Evolutionary conservation across 495 filamentous ascomycete genomes (phyloP).

Genomic region (Saxophila tyrrhenica): DNA sequence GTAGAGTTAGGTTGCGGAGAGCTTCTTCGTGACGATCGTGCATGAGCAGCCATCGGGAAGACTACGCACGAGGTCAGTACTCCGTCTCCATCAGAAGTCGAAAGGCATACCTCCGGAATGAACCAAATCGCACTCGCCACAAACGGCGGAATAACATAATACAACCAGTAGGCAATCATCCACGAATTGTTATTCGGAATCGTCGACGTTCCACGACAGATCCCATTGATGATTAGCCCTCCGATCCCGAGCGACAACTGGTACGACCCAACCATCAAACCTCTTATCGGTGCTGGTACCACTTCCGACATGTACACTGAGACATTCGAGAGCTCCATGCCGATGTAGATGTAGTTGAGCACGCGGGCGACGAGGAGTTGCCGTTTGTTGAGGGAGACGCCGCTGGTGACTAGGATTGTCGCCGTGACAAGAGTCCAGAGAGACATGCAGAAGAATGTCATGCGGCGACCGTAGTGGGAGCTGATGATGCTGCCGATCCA

Average conservation of each 20-base stretch:
- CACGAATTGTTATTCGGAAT: slow-evolving; percentile 1
- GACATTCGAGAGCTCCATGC: neutral
- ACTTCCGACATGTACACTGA: neutral
- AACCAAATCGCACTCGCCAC: neutral
- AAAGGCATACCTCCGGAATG: neutral
- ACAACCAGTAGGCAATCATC: neutral
- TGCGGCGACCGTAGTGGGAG: neutral
- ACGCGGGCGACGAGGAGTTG: slow-evolving; percentile 2
- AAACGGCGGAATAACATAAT: neutral
- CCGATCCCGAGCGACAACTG: neutral
- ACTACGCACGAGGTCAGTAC: neutral
- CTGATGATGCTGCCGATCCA: slow-evolving; percentile 1
- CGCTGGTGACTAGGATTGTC: neutral
- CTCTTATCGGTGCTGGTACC: neutral
- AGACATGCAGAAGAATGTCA: slow-evolving; percentile 1
- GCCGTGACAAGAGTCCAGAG: neutral
- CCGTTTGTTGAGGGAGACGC: neutral
- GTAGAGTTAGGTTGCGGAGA: neutral
- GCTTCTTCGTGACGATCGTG: neutral
- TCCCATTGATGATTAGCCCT: neutral
- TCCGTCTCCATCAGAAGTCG: neutral
- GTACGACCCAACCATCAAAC: slow-evolving; percentile 1
- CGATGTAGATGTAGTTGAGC: slow-evolving; percentile 1
- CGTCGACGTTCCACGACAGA: neutral
- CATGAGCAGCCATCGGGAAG: neutral